Percentiles rank a stretch among this genome's conserved stretches.
These are phyloP conservation scores for Chrysanthemum lavandulifolium DNA, from an alignment of 129 eudicot genomes.

Conservation along the genomic window DNA sequence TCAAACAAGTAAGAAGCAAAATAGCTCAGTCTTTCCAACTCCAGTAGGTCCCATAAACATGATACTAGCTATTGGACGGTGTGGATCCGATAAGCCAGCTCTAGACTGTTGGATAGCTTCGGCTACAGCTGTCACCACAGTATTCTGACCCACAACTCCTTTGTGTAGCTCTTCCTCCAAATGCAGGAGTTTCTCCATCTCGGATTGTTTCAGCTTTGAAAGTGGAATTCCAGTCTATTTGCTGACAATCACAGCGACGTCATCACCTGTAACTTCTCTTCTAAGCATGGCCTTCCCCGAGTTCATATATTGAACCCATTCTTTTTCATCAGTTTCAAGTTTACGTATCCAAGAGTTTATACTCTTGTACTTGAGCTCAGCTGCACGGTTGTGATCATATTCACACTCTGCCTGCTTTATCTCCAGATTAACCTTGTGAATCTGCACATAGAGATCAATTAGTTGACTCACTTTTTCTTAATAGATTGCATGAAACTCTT, in stretches of 20 bases:
- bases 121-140: conserved; percentile 86
- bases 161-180: conserved; percentile 82
- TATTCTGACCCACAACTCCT: conserved; percentile 93
- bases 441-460: conserved; percentile 39
- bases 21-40: conserved; percentile 94
- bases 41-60: conserved; percentile 99
- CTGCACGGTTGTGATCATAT: conserved; percentile 96
- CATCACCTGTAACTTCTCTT: conserved; percentile 86
- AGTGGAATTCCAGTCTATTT: conserved; percentile 99
- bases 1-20: conserved; percentile 87
- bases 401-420: conserved; percentile 97
- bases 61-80: conserved; percentile 95
- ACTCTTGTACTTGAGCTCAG: conserved; percentile 89
- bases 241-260: conserved; percentile 89
- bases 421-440: conserved; percentile 94
- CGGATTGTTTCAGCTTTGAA: conserved; percentile 83
- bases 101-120: conserved; percentile 97
- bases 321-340: conserved; percentile 82
- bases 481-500: conserved; percentile 81
- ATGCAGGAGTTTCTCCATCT: conserved; percentile 51
- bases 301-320: conserved; percentile 69
- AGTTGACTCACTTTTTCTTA: conserved; percentile 67
- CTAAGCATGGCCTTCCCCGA: conserved; percentile 98
- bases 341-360: conserved; percentile 76
- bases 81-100: conserved; percentile 95